phyloP scores from a whole-genome alignment of 768 basidiomycete species.

The Rhodotorula sphaerocarpa region DNA sequence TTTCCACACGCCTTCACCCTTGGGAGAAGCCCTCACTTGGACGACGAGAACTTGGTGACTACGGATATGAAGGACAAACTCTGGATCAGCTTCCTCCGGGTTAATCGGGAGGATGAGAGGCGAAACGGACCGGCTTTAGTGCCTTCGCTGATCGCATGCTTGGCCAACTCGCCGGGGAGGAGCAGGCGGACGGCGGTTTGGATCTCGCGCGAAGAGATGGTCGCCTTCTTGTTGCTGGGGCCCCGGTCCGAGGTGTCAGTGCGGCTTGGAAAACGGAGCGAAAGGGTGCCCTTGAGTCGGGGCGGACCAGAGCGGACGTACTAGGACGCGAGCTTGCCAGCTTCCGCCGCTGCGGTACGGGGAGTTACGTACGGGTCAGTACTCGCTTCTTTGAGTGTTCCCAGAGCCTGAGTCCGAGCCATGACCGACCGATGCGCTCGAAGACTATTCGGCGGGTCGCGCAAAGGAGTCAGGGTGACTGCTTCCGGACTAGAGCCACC shows the following conservation, averaged over 20 bases:
- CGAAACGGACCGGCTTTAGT: constrained; percentile 70
- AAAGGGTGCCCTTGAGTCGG: too few species aligned
- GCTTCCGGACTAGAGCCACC: too few species aligned
- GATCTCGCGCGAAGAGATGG: constrained; percentile 96
- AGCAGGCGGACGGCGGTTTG: constrained; percentile 95
- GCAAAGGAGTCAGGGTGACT: too few species aligned
- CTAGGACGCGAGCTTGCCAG: constrained; percentile 75
- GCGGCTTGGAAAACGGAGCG: too few species aligned
- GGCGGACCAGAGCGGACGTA: constrained; percentile 52
- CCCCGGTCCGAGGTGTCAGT: too few species aligned
- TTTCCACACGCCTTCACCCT: too few species aligned
- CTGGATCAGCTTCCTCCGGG: too few species aligned
- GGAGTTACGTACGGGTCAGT: too few species aligned
- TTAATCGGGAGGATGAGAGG: background rate
- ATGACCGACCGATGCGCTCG: constrained; percentile 48
- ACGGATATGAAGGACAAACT: background rate
- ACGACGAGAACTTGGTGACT: background rate
- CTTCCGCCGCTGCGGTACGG: constrained; percentile 47
- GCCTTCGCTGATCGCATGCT: constrained; percentile 89
- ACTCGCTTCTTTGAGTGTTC: too few species aligned
- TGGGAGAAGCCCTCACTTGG: background rate
- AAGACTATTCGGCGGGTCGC: too few species aligned
- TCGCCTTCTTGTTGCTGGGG: constrained; percentile 85
- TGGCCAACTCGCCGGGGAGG: constrained; percentile 89
- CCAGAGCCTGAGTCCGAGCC: too few species aligned